Conservation (phyloP, 345 rosid genomes). For the Lepidium aucheri region DNA sequence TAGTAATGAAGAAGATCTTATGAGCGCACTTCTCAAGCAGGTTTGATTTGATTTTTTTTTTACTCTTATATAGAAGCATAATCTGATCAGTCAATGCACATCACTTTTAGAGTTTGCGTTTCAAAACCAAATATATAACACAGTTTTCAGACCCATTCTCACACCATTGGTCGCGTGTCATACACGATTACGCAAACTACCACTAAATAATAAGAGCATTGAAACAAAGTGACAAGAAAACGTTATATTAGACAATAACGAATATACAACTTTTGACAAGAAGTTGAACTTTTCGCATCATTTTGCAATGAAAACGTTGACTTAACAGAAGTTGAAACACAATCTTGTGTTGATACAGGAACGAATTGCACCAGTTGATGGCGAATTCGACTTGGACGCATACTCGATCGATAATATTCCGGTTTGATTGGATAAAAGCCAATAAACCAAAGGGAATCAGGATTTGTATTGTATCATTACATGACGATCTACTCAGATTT, state of each 20-base stretch:
- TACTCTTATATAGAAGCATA: slow-evolving; percentile 8
- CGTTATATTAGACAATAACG: neutral
- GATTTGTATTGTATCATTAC: slow-evolving; percentile 20
- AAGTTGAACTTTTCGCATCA: neutral
- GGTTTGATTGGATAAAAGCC: slow-evolving; percentile 29
- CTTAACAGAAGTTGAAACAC: neutral
- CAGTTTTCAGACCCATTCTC: slow-evolving; percentile 10
- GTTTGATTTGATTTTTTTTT: slow-evolving; percentile 26
- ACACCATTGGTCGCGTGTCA: neutral
- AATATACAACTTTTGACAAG: neutral
- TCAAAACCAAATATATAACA: neutral
- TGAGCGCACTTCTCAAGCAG: slow-evolving; percentile 85
- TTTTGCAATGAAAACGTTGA: neutral
- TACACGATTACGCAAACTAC: slow-evolving; percentile 6
- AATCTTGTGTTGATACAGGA: slow-evolving; percentile 50
- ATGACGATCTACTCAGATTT: slow-evolving; percentile 4
- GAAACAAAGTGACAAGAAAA: neutral
- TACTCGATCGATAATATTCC: slow-evolving; percentile 64
- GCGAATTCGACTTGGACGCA: slow-evolving; percentile 77
- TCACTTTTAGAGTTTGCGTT: slow-evolving; percentile 16
- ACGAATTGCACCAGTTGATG: slow-evolving; percentile 47
- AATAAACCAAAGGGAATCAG: neutral
- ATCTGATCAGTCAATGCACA: slow-evolving; percentile 2
- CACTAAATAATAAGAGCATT: neutral
- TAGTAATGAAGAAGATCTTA: slow-evolving; percentile 77